phyloP scores from a whole-genome alignment of 2,329 filamentous ascomycete species.

The Penicillium sp. region DNA sequence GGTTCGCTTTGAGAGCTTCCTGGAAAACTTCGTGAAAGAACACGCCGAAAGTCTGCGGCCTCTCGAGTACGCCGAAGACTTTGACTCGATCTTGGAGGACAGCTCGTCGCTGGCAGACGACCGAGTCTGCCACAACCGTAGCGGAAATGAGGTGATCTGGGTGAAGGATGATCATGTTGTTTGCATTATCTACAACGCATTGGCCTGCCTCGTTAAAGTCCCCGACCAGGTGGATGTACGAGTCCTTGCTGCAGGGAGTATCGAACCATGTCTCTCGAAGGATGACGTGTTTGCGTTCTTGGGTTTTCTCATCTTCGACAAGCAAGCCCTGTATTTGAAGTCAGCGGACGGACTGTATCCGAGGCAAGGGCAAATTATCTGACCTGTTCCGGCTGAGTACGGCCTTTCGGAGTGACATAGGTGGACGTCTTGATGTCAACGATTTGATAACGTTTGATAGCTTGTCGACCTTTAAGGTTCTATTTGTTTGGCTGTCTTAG shows the following conservation, averaged over 20 bases:
- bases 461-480: slow-evolving; percentile 59
- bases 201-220: slow-evolving; percentile 65
- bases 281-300: slow-evolving; percentile 63
- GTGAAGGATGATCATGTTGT: slow-evolving; percentile 86
- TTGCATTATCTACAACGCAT: slow-evolving; percentile 76
- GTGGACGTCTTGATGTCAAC: slow-evolving; percentile 67
- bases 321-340: slow-evolving; percentile 61
- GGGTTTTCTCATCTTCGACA: slow-evolving; percentile 73
- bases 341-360: slow-evolving; percentile 5
- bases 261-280: slow-evolving; percentile 85
- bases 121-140: slow-evolving; percentile 94
- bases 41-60: slow-evolving; percentile 84
- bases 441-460: slow-evolving; percentile 83
- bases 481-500: slow-evolving; percentile 65
- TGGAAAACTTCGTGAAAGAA: slow-evolving; percentile 96
- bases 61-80: slow-evolving; percentile 73
- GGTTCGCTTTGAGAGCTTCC: slow-evolving; percentile 75
- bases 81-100: slow-evolving; percentile 95
- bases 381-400: slow-evolving; percentile 68
- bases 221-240: slow-evolving; percentile 84
- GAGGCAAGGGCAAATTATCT: slow-evolving; percentile 18
- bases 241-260: slow-evolving; percentile 68
- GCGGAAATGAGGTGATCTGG: slow-evolving; percentile 94
- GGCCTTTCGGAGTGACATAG: slow-evolving; percentile 62
- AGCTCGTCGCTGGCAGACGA: slow-evolving; percentile 82